Evolutionary conservation across 108 stramenopile genomes (phyloP), one percentile per base, ranked within the genome.

Genomic region (Epithemia pelagica): DNA sequence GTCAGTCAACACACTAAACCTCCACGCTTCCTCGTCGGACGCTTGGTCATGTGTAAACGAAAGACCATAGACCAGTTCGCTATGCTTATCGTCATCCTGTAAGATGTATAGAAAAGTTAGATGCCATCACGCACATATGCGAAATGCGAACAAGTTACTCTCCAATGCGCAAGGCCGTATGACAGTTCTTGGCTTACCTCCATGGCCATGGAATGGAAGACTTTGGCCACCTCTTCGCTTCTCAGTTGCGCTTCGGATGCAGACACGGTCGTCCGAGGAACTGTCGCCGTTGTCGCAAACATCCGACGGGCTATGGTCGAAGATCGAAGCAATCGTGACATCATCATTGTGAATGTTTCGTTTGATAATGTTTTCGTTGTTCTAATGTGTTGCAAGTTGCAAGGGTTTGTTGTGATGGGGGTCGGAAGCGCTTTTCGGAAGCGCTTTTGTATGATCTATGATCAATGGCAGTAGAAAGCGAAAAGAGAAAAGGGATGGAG

Each of bases 31-130:
- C 8, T 58, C 25, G 8, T 58, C 26, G 7, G 20, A 18, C 25
- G 57, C 26, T 58, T 27, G 57, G 57, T 73, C 65, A 30, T 59
- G 27, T 21, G 65, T 65, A 31, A 73, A 66, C 18, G 65, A 66
- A 2, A 73, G 25, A 3, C 58, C 32, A 31, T 73, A 73, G 20
- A 33, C 65, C 0, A 73, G 37, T 25, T 60, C 57, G 23, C 52
- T 59, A n/a, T 56, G 55, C 2, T 31, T 30, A 1, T 23, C 29
- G 33, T 53, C 62, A 28, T 64, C 28, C 62, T 63, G 54, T 10
- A 61, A 61, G 3, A 32, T 7, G 28, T 27, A 20, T 19, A 52
- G 15, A 52, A n/a, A n/a, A n/a, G n/a, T n/a, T n/a, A n/a, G n/a
- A n/a, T n/a, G n/a, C n/a, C n/a, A n/a, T n/a, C n/a, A n/a, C n/a